Base-by-base conservation (phyloP, 495 filamentous ascomycete species). In the Trichoderma parareesei region DNA sequence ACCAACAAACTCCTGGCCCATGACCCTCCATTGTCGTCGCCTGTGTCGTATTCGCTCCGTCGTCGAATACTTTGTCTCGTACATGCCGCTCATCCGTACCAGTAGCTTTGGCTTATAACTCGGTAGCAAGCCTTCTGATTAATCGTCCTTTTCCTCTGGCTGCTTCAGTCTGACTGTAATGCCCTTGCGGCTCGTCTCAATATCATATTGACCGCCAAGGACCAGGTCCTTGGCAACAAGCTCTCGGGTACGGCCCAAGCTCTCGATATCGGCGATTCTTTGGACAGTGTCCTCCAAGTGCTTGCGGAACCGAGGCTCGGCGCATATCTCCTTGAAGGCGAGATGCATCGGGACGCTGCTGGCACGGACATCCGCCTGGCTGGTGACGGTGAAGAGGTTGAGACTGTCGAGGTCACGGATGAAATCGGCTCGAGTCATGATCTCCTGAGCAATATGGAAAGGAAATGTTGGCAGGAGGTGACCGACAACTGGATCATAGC, bases 341-440 rank as follows among this genome's bases (percentile, higher is more conserved):
- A 85, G 85, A 75, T 93, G 90, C 94, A 98, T 98, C 10, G 94
- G 94, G 43, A 98, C 94, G 5, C 88, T 92, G 75, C 96, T 92
- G 5, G 94, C 94, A 27, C 95, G 87, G 1, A 98, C 94, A 78
- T 88, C 88, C 38, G 92, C 91, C 37, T 85, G 82, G 38, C 87
- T 90, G 66, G 93, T 92, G 70, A 98, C 98, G 41, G 91, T 96
- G 76, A 98, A 97, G 59, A 98, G 84, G 70, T 98, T 98, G 62
- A 93, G 84, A 65, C 94, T 88, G 73, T 98, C 95, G 70, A 97
- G 92, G 60, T 85, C 83, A 68, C 93, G 87, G 71, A 98, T 92
- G 73, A 98, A 98, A 71, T 98, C 94, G 20, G 91, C 87, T 40
- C 94, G 83, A 9, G 94, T 98, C 94, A 98, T 98, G 70, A 97